Evolutionary conservation across 129 eudicot genomes (phyloP).

Genomic region (Lonicera japonica): DNA sequence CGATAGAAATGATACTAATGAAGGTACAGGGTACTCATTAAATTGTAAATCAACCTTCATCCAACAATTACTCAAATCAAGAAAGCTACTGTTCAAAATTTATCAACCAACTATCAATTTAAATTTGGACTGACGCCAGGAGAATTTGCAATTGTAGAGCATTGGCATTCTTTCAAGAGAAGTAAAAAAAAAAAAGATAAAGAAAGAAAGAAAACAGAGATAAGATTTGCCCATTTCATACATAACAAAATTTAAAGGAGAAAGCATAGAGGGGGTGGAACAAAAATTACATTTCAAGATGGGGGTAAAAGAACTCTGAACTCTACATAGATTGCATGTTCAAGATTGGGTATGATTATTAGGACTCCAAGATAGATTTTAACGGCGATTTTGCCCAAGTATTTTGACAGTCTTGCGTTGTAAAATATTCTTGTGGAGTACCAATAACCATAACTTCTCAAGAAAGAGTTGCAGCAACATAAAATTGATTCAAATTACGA

Average conservation of each 20-base stretch:
- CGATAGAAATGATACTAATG: not conserved
- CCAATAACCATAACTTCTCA: no score
- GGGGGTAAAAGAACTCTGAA: not conserved
- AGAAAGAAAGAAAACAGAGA: not conserved
- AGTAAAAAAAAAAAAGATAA: not conserved
- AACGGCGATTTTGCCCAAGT: no score
- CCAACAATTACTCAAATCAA: not conserved
- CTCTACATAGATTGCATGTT: not conserved
- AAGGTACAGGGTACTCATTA: not conserved
- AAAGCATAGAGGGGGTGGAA: no score
- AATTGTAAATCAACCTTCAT: not conserved
- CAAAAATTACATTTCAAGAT: no score
- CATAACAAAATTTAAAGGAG: no score
- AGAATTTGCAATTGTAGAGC: not conserved
- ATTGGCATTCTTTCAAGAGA: not conserved
- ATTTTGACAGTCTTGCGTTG: no score
- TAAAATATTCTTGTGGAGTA: no score
- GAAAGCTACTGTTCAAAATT: not conserved
- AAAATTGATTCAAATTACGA: not conserved
- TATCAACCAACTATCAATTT: not conserved
- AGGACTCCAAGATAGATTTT: no score
- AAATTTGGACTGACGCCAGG: not conserved
- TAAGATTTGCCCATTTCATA: no score
- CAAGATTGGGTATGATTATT: not conserved
- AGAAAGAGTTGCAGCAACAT: no score